A percentile compares a stretch with the other conserved stretches of the same genome.
Evolutionary conservation across 768 basidiomycete species (phyloP).

Genomic region (Daedaleopsis sinensis): DNA sequence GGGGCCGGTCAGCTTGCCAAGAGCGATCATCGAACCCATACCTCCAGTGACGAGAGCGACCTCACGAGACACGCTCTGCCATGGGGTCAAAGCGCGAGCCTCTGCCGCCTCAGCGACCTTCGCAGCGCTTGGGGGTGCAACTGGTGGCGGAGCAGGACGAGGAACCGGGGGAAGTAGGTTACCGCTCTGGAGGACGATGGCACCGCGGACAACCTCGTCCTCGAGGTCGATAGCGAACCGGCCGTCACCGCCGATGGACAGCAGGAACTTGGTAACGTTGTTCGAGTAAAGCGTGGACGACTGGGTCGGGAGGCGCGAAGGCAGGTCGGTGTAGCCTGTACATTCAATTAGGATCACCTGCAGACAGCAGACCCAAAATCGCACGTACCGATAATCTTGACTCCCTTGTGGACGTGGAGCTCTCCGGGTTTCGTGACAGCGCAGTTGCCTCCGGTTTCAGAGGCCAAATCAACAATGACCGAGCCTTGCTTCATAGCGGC

Average conservation of each 20-base stretch:
- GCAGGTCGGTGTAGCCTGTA: conserved; percentile 80
- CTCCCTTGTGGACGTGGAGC: conserved; percentile 66
- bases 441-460: conserved; percentile 91
- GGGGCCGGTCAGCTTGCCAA: conserved; percentile 80
- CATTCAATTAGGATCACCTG: not conserved
- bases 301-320: conserved; percentile 88
- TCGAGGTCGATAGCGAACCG: conserved; percentile 69
- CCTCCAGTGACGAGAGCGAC: conserved; percentile 75
- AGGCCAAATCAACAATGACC: conserved; percentile 84
- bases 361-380: not conserved
- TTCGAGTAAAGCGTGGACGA: conserved; percentile 90
- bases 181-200: conserved; percentile 74
- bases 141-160: conserved; percentile 65
- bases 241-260: conserved; percentile 68
- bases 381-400: conserved; percentile 74
- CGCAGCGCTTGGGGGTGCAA: conserved; percentile 51
- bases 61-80: conserved; percentile 79
- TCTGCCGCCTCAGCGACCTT: conserved; percentile 49
- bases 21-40: conserved; percentile 70
- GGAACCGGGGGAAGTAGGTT: conserved; percentile 67
- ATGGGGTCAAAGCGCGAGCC: conserved; percentile 71
- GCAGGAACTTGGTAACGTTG: conserved; percentile 87
- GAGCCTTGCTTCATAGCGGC: conserved; percentile 93
- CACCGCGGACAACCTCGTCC: conserved; percentile 85
- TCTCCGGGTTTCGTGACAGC: conserved; percentile 81